Conservation (phyloP, 208 protist genomes). For the Trypanosomatidae sp. region DNA sequence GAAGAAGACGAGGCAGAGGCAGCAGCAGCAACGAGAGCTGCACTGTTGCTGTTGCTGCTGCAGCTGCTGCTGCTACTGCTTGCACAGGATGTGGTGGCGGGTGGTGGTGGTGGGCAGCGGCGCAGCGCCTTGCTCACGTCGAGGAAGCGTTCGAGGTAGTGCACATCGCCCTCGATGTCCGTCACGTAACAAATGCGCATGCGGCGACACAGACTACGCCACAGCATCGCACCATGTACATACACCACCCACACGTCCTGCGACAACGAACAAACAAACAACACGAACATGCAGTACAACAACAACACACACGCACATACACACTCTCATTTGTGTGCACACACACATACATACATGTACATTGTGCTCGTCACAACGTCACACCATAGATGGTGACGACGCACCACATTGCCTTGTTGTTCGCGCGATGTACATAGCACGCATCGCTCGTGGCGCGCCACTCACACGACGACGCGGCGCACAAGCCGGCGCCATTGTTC, state of each 20-base stretch:
- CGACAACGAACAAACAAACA: not conserved
- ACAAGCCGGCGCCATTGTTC: constrained; percentile 79
- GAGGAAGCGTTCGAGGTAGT: constrained; percentile 65
- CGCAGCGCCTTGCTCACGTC: constrained; percentile 14
- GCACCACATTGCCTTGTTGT: constrained; percentile 78
- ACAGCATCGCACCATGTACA: constrained; percentile 11
- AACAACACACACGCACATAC: not conserved
- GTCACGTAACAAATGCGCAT: constrained; percentile 57
- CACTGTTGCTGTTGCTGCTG: too few relatives aligned
- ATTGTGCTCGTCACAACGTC: constrained; percentile 14
- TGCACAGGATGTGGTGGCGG: too few relatives aligned
- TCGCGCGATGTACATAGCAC: constrained; percentile 63
- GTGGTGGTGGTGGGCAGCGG: too few relatives aligned
- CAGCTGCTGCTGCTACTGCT: too few relatives aligned
- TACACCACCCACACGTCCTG: not conserved
- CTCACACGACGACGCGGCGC: constrained; percentile 67
- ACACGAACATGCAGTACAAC: not conserved
- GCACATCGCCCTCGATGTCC: constrained; percentile 80
- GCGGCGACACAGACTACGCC: not conserved
- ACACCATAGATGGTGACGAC: constrained; percentile 81
- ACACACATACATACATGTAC: not conserved
- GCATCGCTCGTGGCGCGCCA: constrained; percentile 85
- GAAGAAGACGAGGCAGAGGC: too few relatives aligned
- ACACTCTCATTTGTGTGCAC: constrained; percentile 1
- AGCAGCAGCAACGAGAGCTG: too few relatives aligned